These are phyloP conservation scores for Aspergillus tubingensis DNA, from an alignment of 2,329 filamentous ascomycete genomes.

Conservation along the genomic window DNA sequence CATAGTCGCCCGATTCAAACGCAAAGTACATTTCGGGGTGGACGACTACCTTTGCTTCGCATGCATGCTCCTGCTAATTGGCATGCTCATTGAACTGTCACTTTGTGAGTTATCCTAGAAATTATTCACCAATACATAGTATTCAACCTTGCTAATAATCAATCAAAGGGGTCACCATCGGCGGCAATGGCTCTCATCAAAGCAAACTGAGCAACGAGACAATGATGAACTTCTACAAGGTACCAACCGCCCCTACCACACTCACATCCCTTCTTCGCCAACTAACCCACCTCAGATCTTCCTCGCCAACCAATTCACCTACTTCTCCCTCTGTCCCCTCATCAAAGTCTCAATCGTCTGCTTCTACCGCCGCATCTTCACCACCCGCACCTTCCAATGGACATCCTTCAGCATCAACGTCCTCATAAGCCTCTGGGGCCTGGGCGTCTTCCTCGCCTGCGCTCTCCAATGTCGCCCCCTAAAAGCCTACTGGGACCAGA, in stretches of 20 bases:
- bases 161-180: constrained; percentile 34
- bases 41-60: constrained; percentile 35
- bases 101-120: constrained; percentile 27
- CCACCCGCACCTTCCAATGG: constrained; percentile 31
- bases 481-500: constrained; percentile 34
- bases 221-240: constrained; percentile 34
- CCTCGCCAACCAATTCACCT: constrained; percentile 38
- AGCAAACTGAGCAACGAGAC: constrained; percentile 23
- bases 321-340: constrained; percentile 34
- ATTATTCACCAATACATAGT: no score
- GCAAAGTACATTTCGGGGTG: constrained; percentile 32
- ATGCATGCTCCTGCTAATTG: constrained; percentile 29
- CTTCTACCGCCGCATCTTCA: constrained; percentile 39
- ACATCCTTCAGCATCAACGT: constrained; percentile 29
- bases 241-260: constrained; percentile 3
- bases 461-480: constrained; percentile 36
- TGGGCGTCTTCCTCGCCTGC: constrained; percentile 35
- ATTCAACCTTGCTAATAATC: constrained; percentile 11
- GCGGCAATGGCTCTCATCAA: constrained; percentile 33
- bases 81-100: constrained; percentile 33
- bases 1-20: constrained; percentile 29
- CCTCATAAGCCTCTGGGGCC: constrained; percentile 32
- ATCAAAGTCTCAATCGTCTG: constrained; percentile 39
- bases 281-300: constrained; percentile 28
- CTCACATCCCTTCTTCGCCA: background rate